Conservation (phyloP, 495 filamentous ascomycete species). For the Talaromyces stipitatus region DNA sequence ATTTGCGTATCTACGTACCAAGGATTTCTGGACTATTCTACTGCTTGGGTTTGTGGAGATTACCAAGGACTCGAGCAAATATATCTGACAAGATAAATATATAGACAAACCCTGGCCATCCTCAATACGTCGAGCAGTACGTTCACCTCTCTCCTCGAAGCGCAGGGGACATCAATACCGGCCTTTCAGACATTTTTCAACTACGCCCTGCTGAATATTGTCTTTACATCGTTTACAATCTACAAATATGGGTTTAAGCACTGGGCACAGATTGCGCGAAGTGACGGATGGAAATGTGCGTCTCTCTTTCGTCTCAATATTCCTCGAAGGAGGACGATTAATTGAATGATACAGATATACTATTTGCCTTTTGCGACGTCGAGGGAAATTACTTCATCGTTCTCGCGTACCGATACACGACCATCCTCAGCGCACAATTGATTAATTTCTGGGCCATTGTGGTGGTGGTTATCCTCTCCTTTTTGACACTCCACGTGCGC, state of each 20-base stretch:
- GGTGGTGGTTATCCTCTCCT: constrained; percentile 80
- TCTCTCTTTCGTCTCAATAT: not conserved
- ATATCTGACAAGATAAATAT: constrained; percentile 4
- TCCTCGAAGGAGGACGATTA: not conserved
- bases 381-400: constrained; percentile 98
- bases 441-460: constrained; percentile 99
- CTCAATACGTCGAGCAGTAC: constrained; percentile 88
- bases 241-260: constrained; percentile 72
- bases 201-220: constrained; percentile 73
- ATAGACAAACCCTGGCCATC: constrained; percentile 74
- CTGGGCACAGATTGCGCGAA: constrained; percentile 53
- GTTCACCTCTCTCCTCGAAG: constrained; percentile 67
- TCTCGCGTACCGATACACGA: constrained; percentile 88
- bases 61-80: not conserved
- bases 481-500: constrained; percentile 72
- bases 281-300: constrained; percentile 79
- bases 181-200: constrained; percentile 95
- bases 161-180: constrained; percentile 72
- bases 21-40: constrained; percentile 81
- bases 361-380: constrained; percentile 87
- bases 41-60: constrained; percentile 55
- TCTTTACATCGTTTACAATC: constrained; percentile 77
- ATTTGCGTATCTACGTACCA: constrained; percentile 75
- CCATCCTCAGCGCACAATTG: constrained; percentile 81
- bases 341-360: constrained; percentile 50